Percentiles rank a stretch among this genome's conserved stretches.
phyloP scores from a whole-genome alignment of 75 land plant genomes.

The Cunninghamia lanceolata region DNA sequence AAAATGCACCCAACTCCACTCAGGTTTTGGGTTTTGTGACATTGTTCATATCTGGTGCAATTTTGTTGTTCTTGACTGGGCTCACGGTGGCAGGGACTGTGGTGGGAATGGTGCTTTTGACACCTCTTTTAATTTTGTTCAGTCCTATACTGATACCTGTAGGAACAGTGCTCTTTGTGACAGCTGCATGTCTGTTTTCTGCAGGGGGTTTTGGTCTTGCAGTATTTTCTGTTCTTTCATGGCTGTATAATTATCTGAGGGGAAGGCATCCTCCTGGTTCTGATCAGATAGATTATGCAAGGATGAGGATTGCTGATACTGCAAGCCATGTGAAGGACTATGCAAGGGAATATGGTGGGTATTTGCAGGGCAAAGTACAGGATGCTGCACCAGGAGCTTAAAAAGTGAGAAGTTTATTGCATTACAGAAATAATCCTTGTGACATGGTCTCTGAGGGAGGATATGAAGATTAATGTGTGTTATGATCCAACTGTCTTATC shows the following conservation, averaged over 20 bases:
- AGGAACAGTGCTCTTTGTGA: slow-evolving; percentile 40
- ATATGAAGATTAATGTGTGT: not conserved
- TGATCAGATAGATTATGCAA: slow-evolving; percentile 64
- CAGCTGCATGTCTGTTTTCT: slow-evolving; percentile 36
- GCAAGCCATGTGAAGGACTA: slow-evolving; percentile 76
- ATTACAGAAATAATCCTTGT: not conserved
- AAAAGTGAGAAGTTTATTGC: slow-evolving; percentile 6
- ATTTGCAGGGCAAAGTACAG: slow-evolving; percentile 42
- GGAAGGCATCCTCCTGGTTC: slow-evolving; percentile 74
- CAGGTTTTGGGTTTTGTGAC: slow-evolving; percentile 63
- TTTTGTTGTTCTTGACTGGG: slow-evolving; percentile 52
- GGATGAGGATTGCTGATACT: slow-evolving; percentile 60
- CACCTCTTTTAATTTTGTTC: slow-evolving; percentile 63
- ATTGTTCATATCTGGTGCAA: slow-evolving; percentile 46
- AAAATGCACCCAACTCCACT: slow-evolving; percentile 57
- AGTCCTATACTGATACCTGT: slow-evolving; percentile 84
- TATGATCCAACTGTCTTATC: not conserved
- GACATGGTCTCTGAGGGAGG: not conserved
- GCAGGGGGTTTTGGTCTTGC: slow-evolving; percentile 43
- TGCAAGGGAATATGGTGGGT: slow-evolving; percentile 63
- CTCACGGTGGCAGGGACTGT: slow-evolving; percentile 46
- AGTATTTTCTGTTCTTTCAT: slow-evolving; percentile 37
- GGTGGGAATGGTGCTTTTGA: slow-evolving; percentile 45
- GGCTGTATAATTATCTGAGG: slow-evolving; percentile 69
- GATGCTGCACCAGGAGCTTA: slow-evolving; percentile 72